A percentile compares a stretch with the other conserved stretches of the same genome.
phyloP scores from a whole-genome alignment of 495 filamentous ascomycete species.

The Penicillium roqueforti region DNA sequence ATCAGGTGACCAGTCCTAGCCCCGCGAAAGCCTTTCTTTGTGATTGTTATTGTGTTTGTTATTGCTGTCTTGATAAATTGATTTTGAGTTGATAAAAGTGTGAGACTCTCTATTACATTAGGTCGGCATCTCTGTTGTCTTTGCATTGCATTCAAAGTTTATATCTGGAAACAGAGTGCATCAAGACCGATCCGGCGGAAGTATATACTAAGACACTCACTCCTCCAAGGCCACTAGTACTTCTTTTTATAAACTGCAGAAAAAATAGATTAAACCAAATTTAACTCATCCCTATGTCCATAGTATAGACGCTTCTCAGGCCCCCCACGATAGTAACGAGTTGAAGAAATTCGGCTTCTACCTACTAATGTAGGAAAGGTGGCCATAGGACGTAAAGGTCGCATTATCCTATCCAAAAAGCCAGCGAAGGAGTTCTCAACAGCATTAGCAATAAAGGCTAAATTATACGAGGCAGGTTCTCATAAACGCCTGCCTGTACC shows the following conservation, averaged over 20 bases:
- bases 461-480: neutral
- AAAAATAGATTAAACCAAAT: too few species aligned
- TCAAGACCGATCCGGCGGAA: neutral
- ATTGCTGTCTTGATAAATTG: neutral
- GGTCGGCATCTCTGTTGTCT: neutral
- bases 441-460: neutral
- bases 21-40: neutral
- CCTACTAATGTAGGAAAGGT: neutral
- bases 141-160: neutral
- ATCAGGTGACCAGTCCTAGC: slow-evolving; percentile 11
- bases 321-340: neutral
- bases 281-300: too few species aligned
- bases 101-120: neutral
- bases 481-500: neutral
- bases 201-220: too few species aligned
- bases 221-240: too few species aligned
- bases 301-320: neutral
- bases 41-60: slow-evolving; percentile 1
- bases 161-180: neutral
- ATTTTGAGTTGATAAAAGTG: neutral
- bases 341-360: neutral
- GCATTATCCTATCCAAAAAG: too few species aligned
- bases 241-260: neutral
- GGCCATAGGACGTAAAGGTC: too few species aligned
- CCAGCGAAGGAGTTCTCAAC: neutral